These are phyloP conservation scores for Saururus chinensis DNA, from an alignment of 164 flowering plant genomes.

Conservation along the genomic window DNA sequence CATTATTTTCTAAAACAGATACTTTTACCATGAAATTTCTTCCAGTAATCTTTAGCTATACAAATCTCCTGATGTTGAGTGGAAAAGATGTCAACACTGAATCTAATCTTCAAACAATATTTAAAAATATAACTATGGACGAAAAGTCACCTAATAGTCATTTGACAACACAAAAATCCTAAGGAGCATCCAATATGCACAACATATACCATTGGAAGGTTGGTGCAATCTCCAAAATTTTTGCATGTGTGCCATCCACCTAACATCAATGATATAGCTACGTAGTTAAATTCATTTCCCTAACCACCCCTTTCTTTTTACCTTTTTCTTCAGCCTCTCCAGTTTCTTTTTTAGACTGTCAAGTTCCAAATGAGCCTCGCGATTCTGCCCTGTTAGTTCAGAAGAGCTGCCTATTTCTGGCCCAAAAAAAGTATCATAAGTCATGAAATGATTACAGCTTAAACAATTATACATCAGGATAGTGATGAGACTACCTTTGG, in stretches of 20 bases:
- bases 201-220: too few relatives aligned
- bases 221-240: neutral
- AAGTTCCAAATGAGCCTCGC: conserved; percentile 36
- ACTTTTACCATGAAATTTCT: too few relatives aligned
- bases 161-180: too few relatives aligned
- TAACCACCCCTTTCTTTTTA: conserved; percentile 4
- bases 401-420: conserved; percentile 23
- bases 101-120: too few relatives aligned
- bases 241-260: neutral
- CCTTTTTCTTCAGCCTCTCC: conserved; percentile 52
- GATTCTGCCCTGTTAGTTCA: conserved; percentile 34
- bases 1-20: too few relatives aligned
- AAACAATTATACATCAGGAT: neutral
- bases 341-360: conserved; percentile 41
- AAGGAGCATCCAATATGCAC: too few relatives aligned
- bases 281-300: neutral
- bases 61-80: too few relatives aligned
- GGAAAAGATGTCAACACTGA: too few relatives aligned
- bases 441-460: neutral
- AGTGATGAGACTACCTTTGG: conserved; percentile 25
- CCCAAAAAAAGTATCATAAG: conserved; percentile 7
- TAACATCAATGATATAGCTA: neutral
- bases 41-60: too few relatives aligned
- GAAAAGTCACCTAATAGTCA: too few relatives aligned
- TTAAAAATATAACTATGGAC: too few relatives aligned